These are phyloP conservation scores for Fusarium irregulare DNA, from an alignment of 2,329 filamentous ascomycete genomes.

Conservation along the genomic window DNA sequence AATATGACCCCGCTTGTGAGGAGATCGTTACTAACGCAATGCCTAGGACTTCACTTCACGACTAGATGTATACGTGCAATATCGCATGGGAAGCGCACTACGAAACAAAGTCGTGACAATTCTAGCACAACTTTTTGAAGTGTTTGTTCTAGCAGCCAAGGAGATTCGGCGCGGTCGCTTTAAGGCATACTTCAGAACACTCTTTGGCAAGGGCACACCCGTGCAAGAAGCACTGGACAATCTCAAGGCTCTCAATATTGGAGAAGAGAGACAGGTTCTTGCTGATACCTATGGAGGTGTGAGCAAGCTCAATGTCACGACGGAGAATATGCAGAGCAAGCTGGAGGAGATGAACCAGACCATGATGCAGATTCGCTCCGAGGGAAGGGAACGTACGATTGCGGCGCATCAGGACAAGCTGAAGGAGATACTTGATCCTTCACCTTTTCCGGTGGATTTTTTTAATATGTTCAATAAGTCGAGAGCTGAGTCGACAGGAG, in stretches of 20 bases:
- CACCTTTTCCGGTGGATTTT: constrained; percentile 57
- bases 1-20: constrained; percentile 29
- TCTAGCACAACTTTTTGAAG: constrained; percentile 57
- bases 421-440: constrained; percentile 56
- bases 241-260: constrained; percentile 55
- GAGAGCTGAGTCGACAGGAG: constrained; percentile 56
- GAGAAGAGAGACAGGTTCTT: constrained; percentile 57
- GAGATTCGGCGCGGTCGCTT: constrained; percentile 56
- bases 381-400: constrained; percentile 50
- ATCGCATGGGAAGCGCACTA: constrained; percentile 53
- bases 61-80: constrained; percentile 55
- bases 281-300: constrained; percentile 58
- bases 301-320: constrained; percentile 51
- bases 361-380: constrained; percentile 50
- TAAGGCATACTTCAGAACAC: constrained; percentile 55
- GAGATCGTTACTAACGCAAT: background rate
- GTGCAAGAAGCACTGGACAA: constrained; percentile 55
- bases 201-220: constrained; percentile 55
- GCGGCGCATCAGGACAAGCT: constrained; percentile 52
- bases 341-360: constrained; percentile 52
- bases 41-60: constrained; percentile 56
- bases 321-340: constrained; percentile 51
- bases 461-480: constrained; percentile 56
- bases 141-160: constrained; percentile 57
- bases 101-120: constrained; percentile 56